These are phyloP conservation scores for Collybia nuda DNA, from an alignment of 768 basidiomycete species.

Conservation along the genomic window DNA sequence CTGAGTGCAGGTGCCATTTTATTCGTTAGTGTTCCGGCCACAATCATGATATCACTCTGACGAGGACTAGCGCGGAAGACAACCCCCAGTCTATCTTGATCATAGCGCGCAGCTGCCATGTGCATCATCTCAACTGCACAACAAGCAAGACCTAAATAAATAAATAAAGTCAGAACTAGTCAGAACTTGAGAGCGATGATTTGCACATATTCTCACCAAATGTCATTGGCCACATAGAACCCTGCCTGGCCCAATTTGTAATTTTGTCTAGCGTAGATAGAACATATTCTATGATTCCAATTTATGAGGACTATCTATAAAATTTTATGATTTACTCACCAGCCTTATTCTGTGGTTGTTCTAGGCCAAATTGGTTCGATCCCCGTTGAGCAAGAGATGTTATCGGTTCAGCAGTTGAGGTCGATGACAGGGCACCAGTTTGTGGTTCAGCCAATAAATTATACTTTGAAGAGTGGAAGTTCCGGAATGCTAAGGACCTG, in stretches of 20 bases:
- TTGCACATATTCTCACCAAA: constrained; percentile 51
- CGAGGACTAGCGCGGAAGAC: constrained; percentile 99
- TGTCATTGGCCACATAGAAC: constrained; percentile 99
- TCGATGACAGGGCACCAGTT: constrained; percentile 33
- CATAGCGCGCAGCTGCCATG: constrained; percentile 98
- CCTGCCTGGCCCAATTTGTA: constrained; percentile 95
- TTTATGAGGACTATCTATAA: too few species aligned
- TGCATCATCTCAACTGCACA: constrained; percentile 99
- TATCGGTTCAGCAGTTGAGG: constrained; percentile 54
- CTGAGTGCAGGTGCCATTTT: constrained; percentile 99
- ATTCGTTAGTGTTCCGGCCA: constrained; percentile 97
- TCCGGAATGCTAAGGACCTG: constrained; percentile 42
- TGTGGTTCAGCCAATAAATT: constrained; percentile 36
- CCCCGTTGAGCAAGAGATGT: constrained; percentile 74
- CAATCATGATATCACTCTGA: constrained; percentile 98
- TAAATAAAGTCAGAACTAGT: too few species aligned
- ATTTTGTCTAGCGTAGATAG: constrained; percentile 95
- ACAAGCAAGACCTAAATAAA: constrained; percentile 92
- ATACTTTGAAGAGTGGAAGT: constrained; percentile 54
- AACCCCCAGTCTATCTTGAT: constrained; percentile 95
- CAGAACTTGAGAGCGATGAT: constrained; percentile 1
- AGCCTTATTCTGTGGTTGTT: constrained; percentile 87
- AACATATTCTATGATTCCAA: constrained; percentile 74
- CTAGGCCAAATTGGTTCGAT: constrained; percentile 83
- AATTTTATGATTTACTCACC: constrained; percentile 44